Conservation (phyloP, 2,329 filamentous ascomycete genomes). For the Fusarium tjaetaba region DNA sequence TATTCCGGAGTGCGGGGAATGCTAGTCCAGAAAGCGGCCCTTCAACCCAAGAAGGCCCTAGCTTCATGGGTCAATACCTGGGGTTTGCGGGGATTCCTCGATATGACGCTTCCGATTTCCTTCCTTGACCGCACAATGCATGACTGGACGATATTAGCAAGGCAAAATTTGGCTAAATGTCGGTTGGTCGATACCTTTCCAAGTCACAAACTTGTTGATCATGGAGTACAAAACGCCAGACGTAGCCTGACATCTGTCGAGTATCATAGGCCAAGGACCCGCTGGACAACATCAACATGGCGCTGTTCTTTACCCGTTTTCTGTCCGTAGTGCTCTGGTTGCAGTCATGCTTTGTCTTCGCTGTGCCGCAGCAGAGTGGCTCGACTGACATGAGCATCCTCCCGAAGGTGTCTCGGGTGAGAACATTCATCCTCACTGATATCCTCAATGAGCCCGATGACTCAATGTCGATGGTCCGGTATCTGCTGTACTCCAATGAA, state of each 20-base stretch:
- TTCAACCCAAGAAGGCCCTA: background rate
- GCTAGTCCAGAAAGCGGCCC: background rate
- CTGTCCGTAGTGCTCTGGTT: background rate
- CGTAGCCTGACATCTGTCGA: background rate
- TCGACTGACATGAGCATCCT: background rate
- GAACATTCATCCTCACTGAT: conserved; percentile 10
- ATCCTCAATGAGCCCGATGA: conserved; percentile 17
- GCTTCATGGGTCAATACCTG: background rate
- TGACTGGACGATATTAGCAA: background rate
- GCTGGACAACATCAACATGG: background rate
- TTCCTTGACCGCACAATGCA: background rate
- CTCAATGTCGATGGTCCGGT: conserved; percentile 12
- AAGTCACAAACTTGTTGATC: background rate
- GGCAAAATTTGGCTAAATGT: background rate
- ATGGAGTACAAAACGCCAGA: background rate
- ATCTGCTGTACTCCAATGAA: conserved; percentile 11
- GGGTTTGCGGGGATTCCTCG: background rate
- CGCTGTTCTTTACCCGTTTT: background rate
- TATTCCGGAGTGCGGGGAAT: background rate
- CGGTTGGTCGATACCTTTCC: background rate
- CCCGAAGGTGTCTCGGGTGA: background rate
- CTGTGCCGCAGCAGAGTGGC: background rate
- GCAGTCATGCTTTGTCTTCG: background rate
- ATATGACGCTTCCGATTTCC: background rate
- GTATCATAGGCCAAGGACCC: too few species aligned